A percentile compares a stretch with the other conserved stretches of the same genome.
Evolutionary conservation across 2,329 filamentous ascomycete species (phyloP).

Genomic region (Pleomassaria siparia): DNA sequence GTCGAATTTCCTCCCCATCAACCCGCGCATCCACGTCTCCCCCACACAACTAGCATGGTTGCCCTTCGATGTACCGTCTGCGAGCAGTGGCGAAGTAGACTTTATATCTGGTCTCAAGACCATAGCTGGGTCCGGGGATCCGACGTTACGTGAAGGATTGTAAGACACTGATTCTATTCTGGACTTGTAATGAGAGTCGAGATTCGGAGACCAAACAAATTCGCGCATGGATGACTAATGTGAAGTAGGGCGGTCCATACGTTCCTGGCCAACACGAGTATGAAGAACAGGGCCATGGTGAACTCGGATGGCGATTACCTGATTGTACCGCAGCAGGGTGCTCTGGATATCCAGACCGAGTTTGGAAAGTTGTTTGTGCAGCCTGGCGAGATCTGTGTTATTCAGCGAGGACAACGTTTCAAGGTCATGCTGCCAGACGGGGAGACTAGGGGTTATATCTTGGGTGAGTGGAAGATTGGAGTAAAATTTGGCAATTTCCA

Average conservation of each 20-base stretch:
- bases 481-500: too few species aligned
- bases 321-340: constrained; percentile 74
- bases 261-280: constrained; percentile 39
- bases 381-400: constrained; percentile 75
- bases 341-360: constrained; percentile 75
- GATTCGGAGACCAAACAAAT: too few species aligned
- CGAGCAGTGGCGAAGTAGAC: constrained; percentile 32
- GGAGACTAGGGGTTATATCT: constrained; percentile 70
- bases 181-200: too few species aligned
- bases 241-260: constrained; percentile 29
- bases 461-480: constrained; percentile 47
- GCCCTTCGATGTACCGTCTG: constrained; percentile 37
- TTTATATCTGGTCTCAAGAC: constrained; percentile 40
- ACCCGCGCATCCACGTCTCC: constrained; percentile 40
- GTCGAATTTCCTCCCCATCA: constrained; percentile 38
- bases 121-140: constrained; percentile 43
- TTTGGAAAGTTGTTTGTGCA: constrained; percentile 73
- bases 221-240: not conserved
- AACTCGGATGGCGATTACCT: constrained; percentile 72
- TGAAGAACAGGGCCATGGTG: constrained; percentile 51
- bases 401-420: constrained; percentile 74
- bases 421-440: constrained; percentile 65
- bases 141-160: constrained; percentile 39
- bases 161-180: too few species aligned
- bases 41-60: constrained; percentile 42